Evolutionary conservation across 441 rosid species (phyloP), one percentile per base, ranked within the genome.

Genomic region (Isatis lusitanica): DNA sequence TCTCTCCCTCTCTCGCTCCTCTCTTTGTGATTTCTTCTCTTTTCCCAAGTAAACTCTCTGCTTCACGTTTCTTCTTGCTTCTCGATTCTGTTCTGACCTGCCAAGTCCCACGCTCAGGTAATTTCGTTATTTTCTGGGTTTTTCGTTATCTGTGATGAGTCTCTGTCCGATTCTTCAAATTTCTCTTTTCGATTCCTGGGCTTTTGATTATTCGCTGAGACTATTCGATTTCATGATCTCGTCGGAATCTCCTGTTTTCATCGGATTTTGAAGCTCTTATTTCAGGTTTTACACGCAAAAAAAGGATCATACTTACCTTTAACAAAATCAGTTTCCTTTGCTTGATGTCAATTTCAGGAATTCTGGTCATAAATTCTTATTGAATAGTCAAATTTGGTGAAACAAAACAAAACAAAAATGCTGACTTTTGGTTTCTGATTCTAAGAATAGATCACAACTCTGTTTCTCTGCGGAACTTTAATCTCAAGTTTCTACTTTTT

Each of bases 51-150:
- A 50, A 77, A 36, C 66, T 67, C 74, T 73, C 63, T 53, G 69
- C 70, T 53, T 78, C 77, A 73, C 74, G 77, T 55, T 50, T 78
- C 77, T 55, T 73, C 59, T 76, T 53, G 55, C 64, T 64, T 71
- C 28, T 50, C 67, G 47, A 53, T 51, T 59, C 44, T 52, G 18
- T 46, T 70, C 57, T 40, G 69, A 59, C 73, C 63, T 21, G 18
- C 47, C 48, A 46, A 66, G 51, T 3, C 18, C 36, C 68, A 10
- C 16, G 16, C 26, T 71, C 73, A 43, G 69, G 76, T 71, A 66
- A 16, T 66, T 17, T 59, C 52, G 0, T 63, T 13, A 4, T 17
- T 46, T 66, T 52, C 33, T 67, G 3, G 38, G 8, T 21, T 51
- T 51, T 58, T 15, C 15, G 59, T 39, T 71, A 7, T 63, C 13